Percentiles rank a stretch among this genome's conserved stretches.
phyloP scores from a whole-genome alignment of 2,329 filamentous ascomycete species.

The Nothophoma quercina region DNA sequence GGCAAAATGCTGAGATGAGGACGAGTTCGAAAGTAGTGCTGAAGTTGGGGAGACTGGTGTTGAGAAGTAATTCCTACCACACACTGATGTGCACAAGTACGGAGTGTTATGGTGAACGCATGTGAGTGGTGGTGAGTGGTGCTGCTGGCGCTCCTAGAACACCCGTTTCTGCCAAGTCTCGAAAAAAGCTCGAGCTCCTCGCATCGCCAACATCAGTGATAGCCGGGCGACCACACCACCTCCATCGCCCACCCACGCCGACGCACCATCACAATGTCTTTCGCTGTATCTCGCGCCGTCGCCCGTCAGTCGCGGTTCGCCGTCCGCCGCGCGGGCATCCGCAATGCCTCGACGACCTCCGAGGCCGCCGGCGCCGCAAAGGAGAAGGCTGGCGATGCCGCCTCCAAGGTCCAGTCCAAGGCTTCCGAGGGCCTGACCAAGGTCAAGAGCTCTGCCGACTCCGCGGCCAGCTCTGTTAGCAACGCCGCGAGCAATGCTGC shows the following conservation, averaged over 20 bases:
- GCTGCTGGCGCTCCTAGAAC: slow-evolving; percentile 2
- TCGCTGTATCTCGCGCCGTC: slow-evolving; percentile 56
- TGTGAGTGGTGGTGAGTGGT: not conserved
- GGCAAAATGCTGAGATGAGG: not conserved
- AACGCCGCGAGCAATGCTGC: slow-evolving; percentile 66
- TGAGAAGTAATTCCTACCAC: too few species aligned
- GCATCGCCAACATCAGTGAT: slow-evolving; percentile 4
- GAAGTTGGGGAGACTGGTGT: not conserved
- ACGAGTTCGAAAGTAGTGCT: not conserved
- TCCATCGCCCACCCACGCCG: slow-evolving; percentile 18
- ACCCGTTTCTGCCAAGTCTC: slow-evolving; percentile 10
- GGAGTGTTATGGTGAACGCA: too few species aligned
- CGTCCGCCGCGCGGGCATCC: slow-evolving; percentile 53
- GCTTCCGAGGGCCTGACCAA: slow-evolving; percentile 84
- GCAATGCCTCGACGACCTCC: slow-evolving; percentile 59
- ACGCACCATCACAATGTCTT: slow-evolving; percentile 53
- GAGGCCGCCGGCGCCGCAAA: slow-evolving; percentile 57
- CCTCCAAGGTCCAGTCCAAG: slow-evolving; percentile 73
- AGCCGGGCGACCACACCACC: slow-evolving; percentile 7
- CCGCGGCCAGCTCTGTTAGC: slow-evolving; percentile 76
- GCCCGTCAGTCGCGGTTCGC: slow-evolving; percentile 54
- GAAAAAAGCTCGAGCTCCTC: slow-evolving; percentile 18
- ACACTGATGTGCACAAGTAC: too few species aligned
- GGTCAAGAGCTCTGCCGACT: slow-evolving; percentile 80
- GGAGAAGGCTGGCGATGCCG: slow-evolving; percentile 51